Evolutionary conservation across 805 yeast genomes (phyloP).

Genomic region (Candida ulmi): DNA sequence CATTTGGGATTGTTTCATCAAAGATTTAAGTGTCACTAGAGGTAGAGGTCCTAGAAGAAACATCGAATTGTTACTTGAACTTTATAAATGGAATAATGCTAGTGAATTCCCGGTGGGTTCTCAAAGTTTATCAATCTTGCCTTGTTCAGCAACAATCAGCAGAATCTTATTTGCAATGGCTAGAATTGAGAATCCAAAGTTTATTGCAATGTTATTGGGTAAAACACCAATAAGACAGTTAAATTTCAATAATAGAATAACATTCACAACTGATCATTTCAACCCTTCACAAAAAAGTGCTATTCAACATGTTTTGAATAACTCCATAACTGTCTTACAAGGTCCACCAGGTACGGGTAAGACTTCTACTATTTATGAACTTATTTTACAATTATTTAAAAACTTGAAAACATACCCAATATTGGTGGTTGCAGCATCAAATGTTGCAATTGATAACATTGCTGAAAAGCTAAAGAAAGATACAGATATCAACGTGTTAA

Average conservation of each 20-base stretch:
- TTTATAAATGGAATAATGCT: conserved; percentile 54
- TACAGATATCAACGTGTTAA: conserved; percentile 41
- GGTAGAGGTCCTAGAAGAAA: conserved; percentile 22
- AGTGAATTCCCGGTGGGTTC: conserved; percentile 41
- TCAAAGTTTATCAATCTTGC: conserved; percentile 39
- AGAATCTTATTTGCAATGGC: conserved; percentile 66
- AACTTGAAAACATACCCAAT: conserved; percentile 56
- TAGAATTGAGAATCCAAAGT: conserved; percentile 45
- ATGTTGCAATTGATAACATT: conserved; percentile 70
- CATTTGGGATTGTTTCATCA: conserved; percentile 57
- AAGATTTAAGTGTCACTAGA: conserved; percentile 31
- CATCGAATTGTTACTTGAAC: conserved; percentile 41
- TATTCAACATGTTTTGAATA: conserved; percentile 21
- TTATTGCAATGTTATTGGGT: conserved; percentile 49
- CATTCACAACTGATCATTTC: conserved; percentile 42
- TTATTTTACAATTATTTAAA: conserved; percentile 49
- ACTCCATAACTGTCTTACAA: conserved; percentile 48
- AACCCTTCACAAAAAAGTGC: conserved; percentile 58
- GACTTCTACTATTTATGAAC: conserved; percentile 65
- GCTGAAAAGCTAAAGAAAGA: conserved; percentile 61
- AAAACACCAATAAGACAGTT: conserved; percentile 50
- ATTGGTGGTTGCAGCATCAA: conserved; percentile 70
- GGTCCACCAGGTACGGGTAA: conserved; percentile 87
- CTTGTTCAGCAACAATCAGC: conserved; percentile 58
- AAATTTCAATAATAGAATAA: conserved; percentile 48